Evolutionary conservation across 306 rosid species (phyloP), one percentile per base, ranked within the genome.

Genomic region (Lupinus albus): DNA sequence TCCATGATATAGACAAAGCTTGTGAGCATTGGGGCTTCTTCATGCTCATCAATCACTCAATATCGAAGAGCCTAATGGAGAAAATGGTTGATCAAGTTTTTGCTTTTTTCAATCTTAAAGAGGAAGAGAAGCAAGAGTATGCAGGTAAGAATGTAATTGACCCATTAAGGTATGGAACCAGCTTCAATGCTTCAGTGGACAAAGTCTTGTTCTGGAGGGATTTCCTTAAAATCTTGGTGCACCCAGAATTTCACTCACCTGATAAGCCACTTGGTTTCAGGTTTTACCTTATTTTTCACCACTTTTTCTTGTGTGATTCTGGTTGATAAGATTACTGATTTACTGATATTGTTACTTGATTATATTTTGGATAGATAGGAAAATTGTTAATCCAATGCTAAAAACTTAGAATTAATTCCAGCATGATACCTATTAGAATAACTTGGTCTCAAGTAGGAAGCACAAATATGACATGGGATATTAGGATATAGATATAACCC

Each of bases 201-300:
- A 72, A 68, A 11, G 79, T 68, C 20, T 67, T 72, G 5, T 78
- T 81, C 5, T 83, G 91, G 88, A 81, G 88, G 66, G 91, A 88
- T 70, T 88, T 71, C 60, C 78, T 88, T 42, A 88, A 88, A 69
- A 65, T 80, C 18, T 13, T 81, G 28, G 85, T 81, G 1, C 78
- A 80, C 47, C 91, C 91, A 2, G 58, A 82, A 0, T 88, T 84
- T 74, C 83, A 81, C 63, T 80, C 82, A 39, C 89, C 89, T 6
- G 32, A 59, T 11, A 86, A 84, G 60, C 89, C 91, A 8, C 6
- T 52, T 47, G 87, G 78, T 13, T 85, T 86, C 84, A 76, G 82
- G 95, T 86, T 70, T 44, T 21, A 12, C 5, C 53, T 36, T 1
- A 14, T 47, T 18, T 33, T 11, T 36, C 30, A 47, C 25, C 25